Evolutionary conservation across 257 asterid genomes (phyloP).

Genomic region (Penstemon davidsonii): DNA sequence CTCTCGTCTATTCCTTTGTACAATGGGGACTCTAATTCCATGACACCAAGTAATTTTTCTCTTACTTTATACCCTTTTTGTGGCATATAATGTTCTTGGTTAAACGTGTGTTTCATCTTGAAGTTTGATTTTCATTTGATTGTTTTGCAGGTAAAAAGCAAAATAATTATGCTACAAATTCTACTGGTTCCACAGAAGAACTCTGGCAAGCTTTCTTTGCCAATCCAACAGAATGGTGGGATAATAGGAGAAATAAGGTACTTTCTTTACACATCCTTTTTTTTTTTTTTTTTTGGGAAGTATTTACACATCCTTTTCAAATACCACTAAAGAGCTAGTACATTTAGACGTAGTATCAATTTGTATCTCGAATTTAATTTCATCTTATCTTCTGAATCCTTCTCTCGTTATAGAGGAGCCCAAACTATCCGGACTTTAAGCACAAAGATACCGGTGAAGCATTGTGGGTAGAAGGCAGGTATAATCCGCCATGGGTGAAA

Average conservation of each 20-base stretch:
- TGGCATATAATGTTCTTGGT: slow-evolving; percentile 6
- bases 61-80: not conserved
- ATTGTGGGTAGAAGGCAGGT: slow-evolving; percentile 84
- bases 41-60: slow-evolving; percentile 38
- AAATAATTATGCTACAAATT: slow-evolving; percentile 42
- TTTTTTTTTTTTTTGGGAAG: too few species aligned
- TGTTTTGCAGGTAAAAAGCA: slow-evolving; percentile 61
- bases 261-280: slow-evolving; percentile 2
- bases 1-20: slow-evolving; percentile 51
- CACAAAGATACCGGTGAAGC: slow-evolving; percentile 97
- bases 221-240: slow-evolving; percentile 97
- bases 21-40: slow-evolving; percentile 57
- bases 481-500: slow-evolving; percentile 89
- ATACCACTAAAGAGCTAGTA: slow-evolving; percentile 4
- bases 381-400: not conserved
- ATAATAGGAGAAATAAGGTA: slow-evolving; percentile 95
- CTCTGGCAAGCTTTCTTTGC: slow-evolving; percentile 99
- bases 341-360: not conserved
- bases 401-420: slow-evolving; percentile 65
- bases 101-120: slow-evolving; percentile 13
- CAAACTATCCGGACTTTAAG: slow-evolving; percentile 96
- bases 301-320: not conserved
- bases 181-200: slow-evolving; percentile 72
- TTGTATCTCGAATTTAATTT: not conserved
- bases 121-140: slow-evolving; percentile 7